These are phyloP conservation scores for Petasospora fabianii DNA, from an alignment of 1,139 yeast species.

Conservation along the genomic window DNA sequence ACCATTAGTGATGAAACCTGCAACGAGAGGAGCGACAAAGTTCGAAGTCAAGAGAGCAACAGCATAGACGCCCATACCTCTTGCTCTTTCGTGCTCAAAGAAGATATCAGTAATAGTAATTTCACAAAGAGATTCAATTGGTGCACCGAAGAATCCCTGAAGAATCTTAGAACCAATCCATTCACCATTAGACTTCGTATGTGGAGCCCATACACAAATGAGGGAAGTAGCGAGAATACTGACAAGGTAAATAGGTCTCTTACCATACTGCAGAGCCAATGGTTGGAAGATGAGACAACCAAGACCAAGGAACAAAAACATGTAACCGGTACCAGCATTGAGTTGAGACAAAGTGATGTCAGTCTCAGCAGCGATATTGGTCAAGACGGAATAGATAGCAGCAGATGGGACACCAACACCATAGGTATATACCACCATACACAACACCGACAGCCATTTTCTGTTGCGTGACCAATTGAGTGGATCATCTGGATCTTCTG, in stretches of 20 bases:
- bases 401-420: slow-evolving; percentile 47
- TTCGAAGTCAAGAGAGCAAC: slow-evolving; percentile 38
- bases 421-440: slow-evolving; percentile 39
- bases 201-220: slow-evolving; percentile 44
- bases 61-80: slow-evolving; percentile 43
- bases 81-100: slow-evolving; percentile 50
- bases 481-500: slow-evolving; percentile 48
- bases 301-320: slow-evolving; percentile 43
- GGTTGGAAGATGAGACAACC: slow-evolving; percentile 50
- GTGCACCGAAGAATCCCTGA: slow-evolving; percentile 50
- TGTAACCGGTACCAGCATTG: slow-evolving; percentile 50
- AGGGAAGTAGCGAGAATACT: slow-evolving; percentile 35
- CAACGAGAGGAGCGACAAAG: slow-evolving; percentile 43
- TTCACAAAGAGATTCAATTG: slow-evolving; percentile 55
- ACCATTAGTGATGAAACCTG: slow-evolving; percentile 46
- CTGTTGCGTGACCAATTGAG: slow-evolving; percentile 40
- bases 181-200: slow-evolving; percentile 35
- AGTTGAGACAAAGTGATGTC: slow-evolving; percentile 39
- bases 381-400: slow-evolving; percentile 43
- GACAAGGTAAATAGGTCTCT: slow-evolving; percentile 42
- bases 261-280: slow-evolving; percentile 49
- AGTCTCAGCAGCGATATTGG: slow-evolving; percentile 38
- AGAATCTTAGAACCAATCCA: slow-evolving; percentile 35
- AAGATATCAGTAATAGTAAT: slow-evolving; percentile 46
- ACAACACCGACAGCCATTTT: slow-evolving; percentile 36